phyloP scores from a whole-genome alignment of 1,284 basidiomycete genomes.

The Ganoderma lingzhi region DNA sequence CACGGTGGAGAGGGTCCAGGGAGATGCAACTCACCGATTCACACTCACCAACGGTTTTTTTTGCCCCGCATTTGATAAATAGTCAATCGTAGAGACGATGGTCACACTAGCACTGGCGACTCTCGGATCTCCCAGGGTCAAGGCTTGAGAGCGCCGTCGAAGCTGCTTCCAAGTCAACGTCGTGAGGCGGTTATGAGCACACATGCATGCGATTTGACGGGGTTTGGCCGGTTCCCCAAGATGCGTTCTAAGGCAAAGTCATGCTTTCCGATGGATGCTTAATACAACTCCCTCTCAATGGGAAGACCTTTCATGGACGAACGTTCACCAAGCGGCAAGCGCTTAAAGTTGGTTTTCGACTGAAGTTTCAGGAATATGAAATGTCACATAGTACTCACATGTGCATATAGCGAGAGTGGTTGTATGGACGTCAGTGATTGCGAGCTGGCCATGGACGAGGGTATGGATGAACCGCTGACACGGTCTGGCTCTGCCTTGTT shows the following conservation, averaged over 20 bases:
- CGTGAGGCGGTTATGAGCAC: neutral
- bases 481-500: too few species aligned
- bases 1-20: too few species aligned
- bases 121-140: neutral
- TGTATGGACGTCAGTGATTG: neutral
- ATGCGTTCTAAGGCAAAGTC: neutral
- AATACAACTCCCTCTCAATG: neutral
- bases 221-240: neutral
- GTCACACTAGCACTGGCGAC: neutral
- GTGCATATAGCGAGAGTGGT: neutral
- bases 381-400: too few species aligned
- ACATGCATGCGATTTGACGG: neutral
- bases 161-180: neutral
- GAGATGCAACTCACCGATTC: too few species aligned
- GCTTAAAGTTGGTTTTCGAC: neutral
- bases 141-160: neutral
- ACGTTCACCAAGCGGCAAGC: neutral
- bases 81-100: neutral
- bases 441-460: too few species aligned
- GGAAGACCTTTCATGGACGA: slow-evolving; percentile 1
- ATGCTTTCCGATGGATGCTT: neutral
- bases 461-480: too few species aligned
- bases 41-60: too few species aligned
- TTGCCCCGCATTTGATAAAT: too few species aligned
- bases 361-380: too few species aligned